Evolutionary conservation across 2,329 filamentous ascomycete genomes (phyloP), one percentile per base, ranked within the genome.

Genomic region (Microsporum audouinii): DNA sequence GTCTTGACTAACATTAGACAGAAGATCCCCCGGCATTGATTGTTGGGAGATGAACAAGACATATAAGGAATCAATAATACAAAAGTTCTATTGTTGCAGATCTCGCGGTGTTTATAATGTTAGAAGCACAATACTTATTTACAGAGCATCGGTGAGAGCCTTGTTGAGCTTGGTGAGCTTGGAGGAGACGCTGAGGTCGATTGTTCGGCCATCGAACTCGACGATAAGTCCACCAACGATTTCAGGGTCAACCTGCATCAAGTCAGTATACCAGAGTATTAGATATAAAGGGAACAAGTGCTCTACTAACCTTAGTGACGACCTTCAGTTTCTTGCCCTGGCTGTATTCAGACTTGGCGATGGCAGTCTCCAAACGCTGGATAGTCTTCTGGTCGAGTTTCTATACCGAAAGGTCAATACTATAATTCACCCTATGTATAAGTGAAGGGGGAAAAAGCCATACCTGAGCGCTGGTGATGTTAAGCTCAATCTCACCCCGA

Each of bases 131-230:
- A 17, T 53, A 56, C 27, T 51, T 73, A 76, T 91, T 89, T 96
- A 99, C 88, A 99, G 82, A 78, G 88, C 84, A 80, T 99, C 94
- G 70, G 84, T 91, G 75, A 99, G 88, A 76, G 96, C 87, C 88
- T 97, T 99, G 89, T 99, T 99, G 85, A 99, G 89, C 86, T 91
- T 95, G 76, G 89, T 84, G 78, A 99, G 88, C 84, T 92, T 95
- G 76, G 88, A 82, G 57, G 92, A 92, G 72, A 99, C 91, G 78
- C 88, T 94, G 70, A 96, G 88, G 79, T 99, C 94, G 74, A 99
- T 96, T 76, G 92, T 97, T 74, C 92, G 88, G 83, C 97, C 92
- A 72, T 91, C 92, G 69, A 97, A 88, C 81, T 97, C 92, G 73
- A 99, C 92, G 67, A 99, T 79, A 68, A 99, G 86, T 65, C 94